These are phyloP conservation scores for Mycena floridula DNA, from an alignment of 768 basidiomycete genomes.

Conservation along the genomic window DNA sequence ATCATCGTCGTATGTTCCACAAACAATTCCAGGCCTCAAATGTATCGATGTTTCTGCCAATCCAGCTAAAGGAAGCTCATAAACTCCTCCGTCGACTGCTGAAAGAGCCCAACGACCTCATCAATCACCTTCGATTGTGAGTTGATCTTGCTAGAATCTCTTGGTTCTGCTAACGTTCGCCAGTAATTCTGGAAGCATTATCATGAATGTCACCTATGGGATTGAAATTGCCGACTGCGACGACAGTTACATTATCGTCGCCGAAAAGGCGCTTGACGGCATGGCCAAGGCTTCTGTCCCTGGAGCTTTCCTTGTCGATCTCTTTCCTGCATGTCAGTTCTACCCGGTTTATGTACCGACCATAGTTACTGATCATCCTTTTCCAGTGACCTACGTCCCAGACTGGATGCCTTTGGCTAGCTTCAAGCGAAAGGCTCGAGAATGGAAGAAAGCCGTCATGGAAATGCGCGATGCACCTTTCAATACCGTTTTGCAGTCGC, in stretches of 20 bases:
- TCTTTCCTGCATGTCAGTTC: conserved; percentile 34
- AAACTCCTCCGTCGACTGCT: conserved; percentile 38
- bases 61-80: conserved; percentile 40
- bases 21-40: conserved; percentile 41
- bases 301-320: conserved; percentile 47
- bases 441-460: conserved; percentile 40
- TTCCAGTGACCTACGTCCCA: conserved; percentile 45
- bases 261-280: conserved; percentile 44
- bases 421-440: conserved; percentile 43
- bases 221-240: conserved; percentile 35
- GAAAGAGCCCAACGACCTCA: conserved; percentile 34
- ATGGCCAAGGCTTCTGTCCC: conserved; percentile 45
- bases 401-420: conserved; percentile 46
- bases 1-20: conserved; percentile 47
- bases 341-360: neutral
- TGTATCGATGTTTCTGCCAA: conserved; percentile 34
- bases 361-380: neutral
- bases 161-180: conserved; percentile 1
- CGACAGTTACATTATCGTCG: conserved; percentile 44
- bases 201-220: conserved; percentile 49
- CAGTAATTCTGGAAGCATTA: conserved; percentile 44
- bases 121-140: conserved; percentile 46
- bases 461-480: conserved; percentile 45
- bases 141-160: conserved; percentile 6
- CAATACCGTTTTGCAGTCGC: conserved; percentile 25